Base-by-base conservation (phyloP, 192 early-diverging fungal species). In the Coemansia sp. region DNA sequence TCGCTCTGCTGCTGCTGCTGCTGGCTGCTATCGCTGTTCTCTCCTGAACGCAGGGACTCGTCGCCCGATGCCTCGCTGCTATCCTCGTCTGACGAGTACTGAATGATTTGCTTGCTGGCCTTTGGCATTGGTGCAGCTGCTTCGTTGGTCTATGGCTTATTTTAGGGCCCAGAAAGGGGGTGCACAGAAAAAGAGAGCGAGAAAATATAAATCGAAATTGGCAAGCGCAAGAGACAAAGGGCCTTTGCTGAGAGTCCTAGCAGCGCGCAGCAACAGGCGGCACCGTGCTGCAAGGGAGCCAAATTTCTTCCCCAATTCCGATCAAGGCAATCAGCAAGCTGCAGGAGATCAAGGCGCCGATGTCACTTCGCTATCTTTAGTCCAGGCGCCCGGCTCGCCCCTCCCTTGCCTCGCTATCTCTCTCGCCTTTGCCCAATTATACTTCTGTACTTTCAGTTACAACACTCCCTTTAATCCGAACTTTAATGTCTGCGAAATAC, bases 51-150 rank as follows among this genome's bases (percentile, higher is more conserved):
- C 14, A 51, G 54, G 8, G 51, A 33, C 51, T 57, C 72, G 14
- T 32, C 56, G 21, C 53, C 63, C 1, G 70, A 66, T 17, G 17
- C 56, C 4, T 32, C 53, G 34, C 51, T 48, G 33, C 67, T 77
- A 22, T 77, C 73, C 21, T 77, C 73, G 32, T 77, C 67, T 0
- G 73, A 77, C 22, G 73, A 77, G 52, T 77, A 77, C 37, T 77
- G 73, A 32, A 58, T 61, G 3, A 77, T 26, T 2, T n/a, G 18
- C 15, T 39, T 65, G 14, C 34, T 10, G 35, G 43, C 21, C 49
- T 71, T 60, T 27, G 45, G 53, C 66, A 69, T 69, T 59, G 21
- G 18, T 3, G 38, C 22, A 22, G 14, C 8, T 27, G 33, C 33
- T 34, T 6, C 13, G 13, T 34, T 6, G 8, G 33, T n/a, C n/a